These are phyloP conservation scores for Sporothrix dimorphospora DNA, from an alignment of 2,329 filamentous ascomycete species.

Conservation along the genomic window DNA sequence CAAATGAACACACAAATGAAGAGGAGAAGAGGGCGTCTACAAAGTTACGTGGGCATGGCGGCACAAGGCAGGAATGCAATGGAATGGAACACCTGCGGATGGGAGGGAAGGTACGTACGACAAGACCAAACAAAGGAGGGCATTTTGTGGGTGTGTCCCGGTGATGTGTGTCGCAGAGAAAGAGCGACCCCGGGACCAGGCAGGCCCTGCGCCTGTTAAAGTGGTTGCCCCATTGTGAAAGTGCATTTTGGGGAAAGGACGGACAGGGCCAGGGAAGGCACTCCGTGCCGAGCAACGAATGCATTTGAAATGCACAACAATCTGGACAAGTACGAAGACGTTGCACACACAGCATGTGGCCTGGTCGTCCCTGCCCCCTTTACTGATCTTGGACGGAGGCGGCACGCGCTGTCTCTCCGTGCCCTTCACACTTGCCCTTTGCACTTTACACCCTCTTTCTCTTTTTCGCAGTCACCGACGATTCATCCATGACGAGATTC, in stretches of 20 bases:
- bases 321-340: not conserved
- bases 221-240: not conserved
- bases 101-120: constrained; percentile 5
- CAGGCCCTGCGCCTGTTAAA: not conserved
- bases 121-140: constrained; percentile 1
- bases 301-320: constrained; percentile 1
- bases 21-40: not conserved
- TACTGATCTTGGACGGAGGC: not conserved
- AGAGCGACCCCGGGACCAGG: constrained; percentile 1
- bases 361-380: not conserved
- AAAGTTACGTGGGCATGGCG: not conserved
- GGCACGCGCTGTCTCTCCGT: not conserved
- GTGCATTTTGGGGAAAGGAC: not conserved
- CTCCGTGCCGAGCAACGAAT: not conserved
- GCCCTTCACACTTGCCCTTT: not conserved
- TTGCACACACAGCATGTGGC: constrained; percentile 5
- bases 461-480: not conserved
- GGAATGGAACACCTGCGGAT: not conserved
- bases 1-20: not conserved
- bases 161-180: constrained; percentile 19
- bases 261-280: constrained; percentile 8
- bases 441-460: not conserved
- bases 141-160: constrained; percentile 8
- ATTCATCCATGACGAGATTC: not conserved
- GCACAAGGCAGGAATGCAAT: constrained; percentile 18